phyloP scores from a whole-genome alignment of 176 grass and related monocot genomes.

The Oryza glaberrima region DNA sequence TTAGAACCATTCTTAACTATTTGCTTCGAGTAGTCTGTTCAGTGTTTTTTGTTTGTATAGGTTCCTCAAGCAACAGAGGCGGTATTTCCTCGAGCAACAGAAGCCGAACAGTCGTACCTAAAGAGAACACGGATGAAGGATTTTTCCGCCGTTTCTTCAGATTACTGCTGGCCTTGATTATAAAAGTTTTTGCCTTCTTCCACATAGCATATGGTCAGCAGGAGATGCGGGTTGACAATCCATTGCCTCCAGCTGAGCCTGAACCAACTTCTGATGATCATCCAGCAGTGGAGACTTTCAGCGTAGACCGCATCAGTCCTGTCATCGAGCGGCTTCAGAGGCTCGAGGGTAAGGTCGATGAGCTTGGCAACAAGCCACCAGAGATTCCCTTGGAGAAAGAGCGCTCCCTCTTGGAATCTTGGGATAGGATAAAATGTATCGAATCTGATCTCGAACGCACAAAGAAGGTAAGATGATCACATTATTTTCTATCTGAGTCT shows the following conservation, averaged over 20 bases:
- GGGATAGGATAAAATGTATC: slow-evolving; percentile 81
- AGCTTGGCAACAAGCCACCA: slow-evolving; percentile 61
- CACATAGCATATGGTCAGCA: slow-evolving; percentile 40
- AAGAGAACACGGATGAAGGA: slow-evolving; percentile 45
- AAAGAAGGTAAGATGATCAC: slow-evolving; percentile 61
- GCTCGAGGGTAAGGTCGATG: slow-evolving; percentile 72
- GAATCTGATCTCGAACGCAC: slow-evolving; percentile 83
- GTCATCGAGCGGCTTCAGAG: slow-evolving; percentile 73
- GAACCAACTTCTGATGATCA: slow-evolving; percentile 51
- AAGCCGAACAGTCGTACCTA: slow-evolving; percentile 18
- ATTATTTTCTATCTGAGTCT: background rate
- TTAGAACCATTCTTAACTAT: background rate
- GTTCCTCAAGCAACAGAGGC: slow-evolving; percentile 34
- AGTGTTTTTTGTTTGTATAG: slow-evolving; percentile 22
- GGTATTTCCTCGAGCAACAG: slow-evolving; percentile 34
- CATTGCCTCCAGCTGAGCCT: slow-evolving; percentile 23
- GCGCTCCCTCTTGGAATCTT: slow-evolving; percentile 69
- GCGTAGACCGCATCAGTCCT: slow-evolving; percentile 50
- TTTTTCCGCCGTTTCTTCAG: slow-evolving; percentile 43
- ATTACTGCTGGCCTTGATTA: slow-evolving; percentile 52
- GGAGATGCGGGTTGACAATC: slow-evolving; percentile 26
- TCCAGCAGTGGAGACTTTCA: slow-evolving; percentile 49
- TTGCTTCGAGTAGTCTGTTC: background rate
- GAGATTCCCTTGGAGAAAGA: slow-evolving; percentile 79
- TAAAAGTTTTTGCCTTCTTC: slow-evolving; percentile 61